Evolutionary conservation across 805 yeast species (phyloP).

Genomic region (Vanderwaltozyma tropicalis): DNA sequence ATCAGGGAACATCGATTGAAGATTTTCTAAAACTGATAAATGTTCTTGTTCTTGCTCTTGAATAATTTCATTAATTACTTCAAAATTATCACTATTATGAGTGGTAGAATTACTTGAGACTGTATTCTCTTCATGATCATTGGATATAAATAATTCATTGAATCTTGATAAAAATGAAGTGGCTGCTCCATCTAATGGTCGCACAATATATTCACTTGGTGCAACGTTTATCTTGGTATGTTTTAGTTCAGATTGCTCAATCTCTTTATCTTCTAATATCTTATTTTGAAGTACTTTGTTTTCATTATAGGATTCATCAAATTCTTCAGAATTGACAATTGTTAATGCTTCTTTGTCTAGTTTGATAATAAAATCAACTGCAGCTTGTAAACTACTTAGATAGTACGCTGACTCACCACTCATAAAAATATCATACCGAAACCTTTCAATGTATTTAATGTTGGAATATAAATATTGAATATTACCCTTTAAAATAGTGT

Average conservation of each 20-base stretch:
- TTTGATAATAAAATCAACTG: conserved; percentile 65
- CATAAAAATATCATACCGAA: conserved; percentile 62
- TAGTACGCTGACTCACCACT: conserved; percentile 89
- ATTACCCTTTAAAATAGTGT: conserved; percentile 61
- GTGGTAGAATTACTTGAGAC: not conserved
- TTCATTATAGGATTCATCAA: conserved; percentile 35
- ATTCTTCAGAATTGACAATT: conserved; percentile 48
- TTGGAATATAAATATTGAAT: conserved; percentile 64
- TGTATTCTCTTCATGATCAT: conserved; percentile 3
- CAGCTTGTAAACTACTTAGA: conserved; percentile 81
- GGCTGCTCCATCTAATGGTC: conserved; percentile 23
- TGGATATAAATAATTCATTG: conserved; percentile 14
- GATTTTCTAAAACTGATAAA: conserved; percentile 34
- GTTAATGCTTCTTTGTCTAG: conserved; percentile 50
- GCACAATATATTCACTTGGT: conserved; percentile 13
- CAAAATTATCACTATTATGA: conserved; percentile 11
- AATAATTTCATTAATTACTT: conserved; percentile 28
- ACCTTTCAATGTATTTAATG: conserved; percentile 74
- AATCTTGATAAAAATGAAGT: conserved; percentile 15
- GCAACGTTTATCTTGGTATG: not conserved
- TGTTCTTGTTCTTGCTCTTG: conserved; percentile 36
- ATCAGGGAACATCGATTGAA: conserved; percentile 65
- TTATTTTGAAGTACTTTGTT: conserved; percentile 33
- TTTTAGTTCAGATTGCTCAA: not conserved
- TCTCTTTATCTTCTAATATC: conserved; percentile 10